A percentile compares a stretch with the other conserved stretches of the same genome.
Conservation (phyloP, 2,329 filamentous ascomycete species). For the Sarocladium strictum region DNA sequence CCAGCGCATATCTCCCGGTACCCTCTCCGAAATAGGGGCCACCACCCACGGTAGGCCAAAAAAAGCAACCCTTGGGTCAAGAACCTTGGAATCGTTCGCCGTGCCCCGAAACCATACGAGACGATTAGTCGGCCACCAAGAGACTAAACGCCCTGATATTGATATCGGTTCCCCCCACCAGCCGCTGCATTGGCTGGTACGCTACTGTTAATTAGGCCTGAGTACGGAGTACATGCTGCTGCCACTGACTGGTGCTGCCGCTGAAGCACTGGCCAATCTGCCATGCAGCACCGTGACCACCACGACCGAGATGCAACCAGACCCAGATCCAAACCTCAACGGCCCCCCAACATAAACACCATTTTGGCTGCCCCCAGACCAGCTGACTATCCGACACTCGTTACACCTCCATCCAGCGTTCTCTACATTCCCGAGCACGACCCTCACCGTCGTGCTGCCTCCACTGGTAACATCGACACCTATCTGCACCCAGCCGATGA, state of each 20-base stretch:
- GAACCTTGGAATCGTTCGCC: slow-evolving; percentile 2
- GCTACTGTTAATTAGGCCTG: not conserved
- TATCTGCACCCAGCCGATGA: slow-evolving; percentile 13
- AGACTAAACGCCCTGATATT: not conserved
- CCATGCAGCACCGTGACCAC: slow-evolving; percentile 6
- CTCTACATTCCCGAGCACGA: not conserved
- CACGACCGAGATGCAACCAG: not conserved
- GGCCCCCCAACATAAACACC: slow-evolving; percentile 7
- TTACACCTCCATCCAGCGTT: not conserved
- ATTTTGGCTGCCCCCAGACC: not conserved
- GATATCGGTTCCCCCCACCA: too few relatives aligned
- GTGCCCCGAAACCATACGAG: not conserved
- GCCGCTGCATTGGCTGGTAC: not conserved
- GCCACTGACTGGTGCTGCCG: not conserved
- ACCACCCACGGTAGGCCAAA: not conserved
- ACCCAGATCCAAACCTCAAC: slow-evolving; percentile 6
- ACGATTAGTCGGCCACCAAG: not conserved
- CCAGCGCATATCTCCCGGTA: not conserved
- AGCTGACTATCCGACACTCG: not conserved
- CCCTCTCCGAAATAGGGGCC: not conserved
- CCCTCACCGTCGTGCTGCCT: not conserved
- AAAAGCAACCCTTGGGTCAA: slow-evolving; percentile 1
- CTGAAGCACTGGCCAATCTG: not conserved
- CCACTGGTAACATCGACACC: not conserved
- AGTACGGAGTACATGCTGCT: not conserved